phyloP scores from a whole-genome alignment of 129 eudicot species.

The Heracleum sosnowskyi region DNA sequence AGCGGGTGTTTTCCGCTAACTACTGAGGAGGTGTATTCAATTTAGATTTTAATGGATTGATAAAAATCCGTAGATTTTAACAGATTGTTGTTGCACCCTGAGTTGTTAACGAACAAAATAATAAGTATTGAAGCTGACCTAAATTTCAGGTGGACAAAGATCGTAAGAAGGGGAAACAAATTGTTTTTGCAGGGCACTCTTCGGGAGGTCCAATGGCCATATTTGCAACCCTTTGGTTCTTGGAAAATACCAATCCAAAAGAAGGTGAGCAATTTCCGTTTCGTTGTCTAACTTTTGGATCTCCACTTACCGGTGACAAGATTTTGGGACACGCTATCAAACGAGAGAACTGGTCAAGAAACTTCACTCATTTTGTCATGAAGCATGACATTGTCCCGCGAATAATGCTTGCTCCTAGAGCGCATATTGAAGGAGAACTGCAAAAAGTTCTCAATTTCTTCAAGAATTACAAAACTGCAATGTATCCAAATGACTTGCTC shows the following conservation, averaged over 20 bases:
- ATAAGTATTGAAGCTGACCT: neutral
- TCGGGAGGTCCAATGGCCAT: conserved; percentile 41
- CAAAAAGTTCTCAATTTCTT: conserved; percentile 17
- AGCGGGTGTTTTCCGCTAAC: neutral
- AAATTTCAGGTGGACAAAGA: conserved; percentile 48
- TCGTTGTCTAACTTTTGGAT: conserved; percentile 41
- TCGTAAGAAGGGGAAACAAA: conserved; percentile 24
- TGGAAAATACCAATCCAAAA: conserved; percentile 27
- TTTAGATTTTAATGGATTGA: no score
- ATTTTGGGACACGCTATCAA: conserved; percentile 37
- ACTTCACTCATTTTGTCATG: conserved; percentile 38
- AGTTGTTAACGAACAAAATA: neutral
- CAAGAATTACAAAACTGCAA: neutral
- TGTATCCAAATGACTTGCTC: neutral
- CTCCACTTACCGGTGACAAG: conserved; percentile 37
- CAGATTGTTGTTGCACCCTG: no score
- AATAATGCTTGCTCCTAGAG: conserved; percentile 39
- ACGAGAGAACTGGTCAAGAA: conserved; percentile 39
- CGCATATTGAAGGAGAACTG: conserved; percentile 23
- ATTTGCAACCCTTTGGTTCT: conserved; percentile 50
- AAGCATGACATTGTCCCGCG: conserved; percentile 52
- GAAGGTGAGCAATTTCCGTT: neutral
- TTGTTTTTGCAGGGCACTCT: conserved; percentile 53
- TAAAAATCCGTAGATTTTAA: no score
- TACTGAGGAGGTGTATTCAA: no score